Base-by-base conservation (phyloP, 371 early-diverging fungal genomes). In the Polyrhizophydium stewartii region DNA sequence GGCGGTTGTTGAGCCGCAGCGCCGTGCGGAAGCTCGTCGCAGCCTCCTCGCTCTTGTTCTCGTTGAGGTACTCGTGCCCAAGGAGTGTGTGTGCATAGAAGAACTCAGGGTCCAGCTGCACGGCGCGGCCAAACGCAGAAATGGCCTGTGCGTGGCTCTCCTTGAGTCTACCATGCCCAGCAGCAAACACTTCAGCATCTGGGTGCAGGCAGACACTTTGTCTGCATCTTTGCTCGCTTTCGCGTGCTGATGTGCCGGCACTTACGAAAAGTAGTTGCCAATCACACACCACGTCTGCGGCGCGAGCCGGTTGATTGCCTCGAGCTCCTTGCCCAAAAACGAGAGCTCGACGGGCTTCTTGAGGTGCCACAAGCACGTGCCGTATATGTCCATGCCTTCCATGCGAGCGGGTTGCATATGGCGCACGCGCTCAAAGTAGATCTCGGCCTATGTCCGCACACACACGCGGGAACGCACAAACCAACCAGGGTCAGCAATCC, bases 341-440 rank as follows among this genome's bases (percentile, higher is more conserved):
- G 85, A 81, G 41, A 91, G 74, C 38, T 68, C 70, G n/a, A 78
- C 79, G n/a, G 86, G 86, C 56, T 82, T 73, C 45, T 74, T 74
- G 56, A 87, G 67, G 61, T 91, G 91, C 92, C 92, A 92, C 38
- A 92, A 67, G 32, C 85, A 75, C 12, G 88, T 85, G 30, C 88
- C 89, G 61, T 85, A 91, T 2, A 83, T 60, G 52, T 92, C 92
- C 88, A 90, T 87, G 43, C 83, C 84, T 24, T 79, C 76, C 35
- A 81, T 62, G 6, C 86, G 77, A 60, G 75, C 82, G 2, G 89
- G 88, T 38, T 89, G 89, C 30, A 82, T 32, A 82, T 78, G n/a
- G 73, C 75, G 12, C 6, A 9, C 16, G 47, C 1, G 24, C 16
- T 24, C 22, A 2, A 13, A 41, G 25, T 33, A 30, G 7, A 57